Evolutionary conservation across 768 basidiomycete species (phyloP), one percentile per base, ranked within the genome.

Genomic region (Kwoniella dejecticola): DNA sequence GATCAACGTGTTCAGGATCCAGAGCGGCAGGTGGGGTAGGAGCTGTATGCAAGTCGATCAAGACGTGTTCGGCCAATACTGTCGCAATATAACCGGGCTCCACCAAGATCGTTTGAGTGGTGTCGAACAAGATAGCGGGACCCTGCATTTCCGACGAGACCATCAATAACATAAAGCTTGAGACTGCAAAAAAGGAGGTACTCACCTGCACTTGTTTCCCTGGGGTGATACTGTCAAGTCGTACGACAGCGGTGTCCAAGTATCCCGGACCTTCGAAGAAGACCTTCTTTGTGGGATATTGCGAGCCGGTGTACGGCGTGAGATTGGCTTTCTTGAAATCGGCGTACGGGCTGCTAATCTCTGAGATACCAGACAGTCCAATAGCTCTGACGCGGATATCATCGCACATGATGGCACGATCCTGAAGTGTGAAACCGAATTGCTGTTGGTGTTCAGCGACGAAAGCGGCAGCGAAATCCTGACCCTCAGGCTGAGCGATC

Each of bases 61-160:
- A 24, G n/a, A 71, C 65, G 47, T 63, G 64, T 29, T 71, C 70
- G 4, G 57, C 55, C 10, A 67, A 49, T 15, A 57, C 52, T 31
- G 62, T 69, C 3, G 70, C 70, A 47, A 62, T 23, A 19, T 52
- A 62, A 3, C 60, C 54, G 24, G 90, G 89, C 21, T 91, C 85
- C 2, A 98, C 79, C 31, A 98, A 88, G 63, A 97, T 91, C 23
- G 94, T 96, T 81, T 95, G 94, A 19, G 94, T 97, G 65, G 90
- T 83, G 77, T 98, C 94, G 69, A 96, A 89, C 62, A 98, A 88
- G 85, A 97, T 88, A 38, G 91, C 91, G 8, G 94, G 93, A 7
- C 94, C 94, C 44, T 84, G 7, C 15, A 36, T 36, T 36, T 7
- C 33, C 33, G 33, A 36, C 15, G 7, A 36, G 15, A 36, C 15